These are phyloP conservation scores for Cystobasidium sp. DNA, from an alignment of 1,284 basidiomycete genomes.

Conservation along the genomic window DNA sequence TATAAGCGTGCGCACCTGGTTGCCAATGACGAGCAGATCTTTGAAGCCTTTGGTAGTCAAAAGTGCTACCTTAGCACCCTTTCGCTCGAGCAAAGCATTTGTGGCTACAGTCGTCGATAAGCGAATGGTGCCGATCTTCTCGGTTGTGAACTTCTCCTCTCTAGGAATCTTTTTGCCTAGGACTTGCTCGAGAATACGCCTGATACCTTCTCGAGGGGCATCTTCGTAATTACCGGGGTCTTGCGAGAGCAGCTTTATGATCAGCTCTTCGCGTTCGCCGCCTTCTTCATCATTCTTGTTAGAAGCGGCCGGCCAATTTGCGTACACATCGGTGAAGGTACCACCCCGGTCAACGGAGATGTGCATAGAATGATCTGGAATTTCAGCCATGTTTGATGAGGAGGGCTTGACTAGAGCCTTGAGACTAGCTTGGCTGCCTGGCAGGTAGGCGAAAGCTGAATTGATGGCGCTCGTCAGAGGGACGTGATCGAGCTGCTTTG, in stretches of 20 bases:
- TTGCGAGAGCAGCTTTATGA: slow-evolving; percentile 58
- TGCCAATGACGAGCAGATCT: slow-evolving; percentile 87
- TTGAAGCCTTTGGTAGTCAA: slow-evolving; percentile 89
- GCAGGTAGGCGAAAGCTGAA: neutral
- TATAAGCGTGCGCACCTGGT: slow-evolving; percentile 63
- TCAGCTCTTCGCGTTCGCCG: slow-evolving; percentile 48
- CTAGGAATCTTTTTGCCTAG: slow-evolving; percentile 71
- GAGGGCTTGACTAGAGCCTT: neutral
- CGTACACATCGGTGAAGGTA: slow-evolving; percentile 46
- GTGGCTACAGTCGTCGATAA: slow-evolving; percentile 85
- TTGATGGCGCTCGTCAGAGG: neutral
- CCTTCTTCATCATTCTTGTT: slow-evolving; percentile 47
- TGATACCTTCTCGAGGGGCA: slow-evolving; percentile 91
- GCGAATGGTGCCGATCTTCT: slow-evolving; percentile 67
- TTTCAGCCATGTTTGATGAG: slow-evolving; percentile 10
- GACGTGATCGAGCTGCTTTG: neutral
- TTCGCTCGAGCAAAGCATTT: slow-evolving; percentile 91
- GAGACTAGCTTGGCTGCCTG: neutral
- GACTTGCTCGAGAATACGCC: slow-evolving; percentile 82
- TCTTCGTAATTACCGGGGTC: slow-evolving; percentile 75
- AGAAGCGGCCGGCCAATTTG: slow-evolving; percentile 34
- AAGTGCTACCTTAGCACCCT: slow-evolving; percentile 87
- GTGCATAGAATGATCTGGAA: slow-evolving; percentile 44
- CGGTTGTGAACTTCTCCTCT: slow-evolving; percentile 70
- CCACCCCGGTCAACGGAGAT: slow-evolving; percentile 53